phyloP scores from a whole-genome alignment of 768 basidiomycete species.

The Mycena rosella region DNA sequence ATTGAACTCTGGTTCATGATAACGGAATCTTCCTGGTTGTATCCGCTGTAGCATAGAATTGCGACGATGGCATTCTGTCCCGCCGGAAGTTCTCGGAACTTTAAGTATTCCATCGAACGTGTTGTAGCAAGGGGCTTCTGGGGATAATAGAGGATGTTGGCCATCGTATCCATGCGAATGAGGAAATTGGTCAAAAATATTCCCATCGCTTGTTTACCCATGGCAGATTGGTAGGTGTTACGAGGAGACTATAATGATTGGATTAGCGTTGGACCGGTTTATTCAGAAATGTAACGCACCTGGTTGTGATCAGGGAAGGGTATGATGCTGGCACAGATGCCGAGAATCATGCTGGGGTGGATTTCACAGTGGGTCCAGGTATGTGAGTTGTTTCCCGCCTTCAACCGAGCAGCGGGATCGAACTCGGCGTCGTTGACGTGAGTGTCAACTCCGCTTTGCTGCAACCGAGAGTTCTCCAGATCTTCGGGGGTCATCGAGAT shows the following conservation, averaged over 20 bases:
- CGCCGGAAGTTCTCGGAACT: slow-evolving; percentile 97
- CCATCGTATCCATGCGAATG: slow-evolving; percentile 99
- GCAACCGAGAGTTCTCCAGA: slow-evolving; percentile 84
- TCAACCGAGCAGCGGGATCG: slow-evolving; percentile 90
- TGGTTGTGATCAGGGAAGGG: slow-evolving; percentile 99
- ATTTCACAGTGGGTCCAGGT: slow-evolving; percentile 99
- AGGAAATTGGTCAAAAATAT: slow-evolving; percentile 98
- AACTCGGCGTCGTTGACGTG: slow-evolving; percentile 75
- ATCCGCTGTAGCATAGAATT: slow-evolving; percentile 98
- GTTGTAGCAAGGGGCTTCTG: slow-evolving; percentile 99
- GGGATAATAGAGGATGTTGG: slow-evolving; percentile 98
- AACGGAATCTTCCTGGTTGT: slow-evolving; percentile 99
- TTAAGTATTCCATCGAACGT: slow-evolving; percentile 98
- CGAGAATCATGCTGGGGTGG: slow-evolving; percentile 98
- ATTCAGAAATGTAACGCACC: slow-evolving; percentile 58
- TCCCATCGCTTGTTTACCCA: slow-evolving; percentile 99
- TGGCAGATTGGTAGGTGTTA: slow-evolving; percentile 99
- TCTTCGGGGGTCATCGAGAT: slow-evolving; percentile 99
- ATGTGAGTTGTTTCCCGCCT: slow-evolving; percentile 86
- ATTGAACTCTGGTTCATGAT: slow-evolving; percentile 99
- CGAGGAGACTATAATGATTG: slow-evolving; percentile 83
- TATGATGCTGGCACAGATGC: slow-evolving; percentile 98
- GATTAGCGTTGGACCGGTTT: slow-evolving; percentile 26
- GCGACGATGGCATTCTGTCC: slow-evolving; percentile 99
- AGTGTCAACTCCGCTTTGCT: slow-evolving; percentile 69